Evolutionary conservation across 2,329 filamentous ascomycete genomes (phyloP).

Genomic region (Sclerotinia glacialis): DNA sequence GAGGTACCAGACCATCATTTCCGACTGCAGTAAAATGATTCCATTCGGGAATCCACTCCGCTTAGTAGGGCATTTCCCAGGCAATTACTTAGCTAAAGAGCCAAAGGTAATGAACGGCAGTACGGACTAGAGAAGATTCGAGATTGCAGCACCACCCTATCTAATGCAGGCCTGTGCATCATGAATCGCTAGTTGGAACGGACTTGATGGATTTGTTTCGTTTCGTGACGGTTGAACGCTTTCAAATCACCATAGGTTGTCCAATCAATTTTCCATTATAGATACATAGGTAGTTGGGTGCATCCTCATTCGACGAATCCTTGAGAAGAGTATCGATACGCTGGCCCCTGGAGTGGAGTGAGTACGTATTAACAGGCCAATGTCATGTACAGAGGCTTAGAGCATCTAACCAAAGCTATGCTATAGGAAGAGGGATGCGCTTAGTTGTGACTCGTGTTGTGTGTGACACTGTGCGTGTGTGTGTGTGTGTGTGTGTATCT

Average conservation of each 20-base stretch:
- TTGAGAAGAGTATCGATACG: not conserved
- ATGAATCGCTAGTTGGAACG: not conserved
- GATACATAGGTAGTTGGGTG: not conserved
- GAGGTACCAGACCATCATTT: not conserved
- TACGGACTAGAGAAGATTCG: not conserved
- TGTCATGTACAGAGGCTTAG: too few species aligned
- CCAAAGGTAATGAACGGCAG: not conserved
- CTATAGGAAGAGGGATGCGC: not conserved
- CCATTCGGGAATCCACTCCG: not conserved
- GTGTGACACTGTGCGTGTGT: not conserved
- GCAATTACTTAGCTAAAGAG: not conserved
- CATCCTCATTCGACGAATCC: not conserved
- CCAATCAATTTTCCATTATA: not conserved
- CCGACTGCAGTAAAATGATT: constrained; percentile 1
- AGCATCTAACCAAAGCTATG: not conserved
- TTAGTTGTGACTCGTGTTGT: not conserved
- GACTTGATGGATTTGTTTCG: not conserved
- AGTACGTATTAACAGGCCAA: not conserved
- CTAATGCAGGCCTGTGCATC: constrained; percentile 6
- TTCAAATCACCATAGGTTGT: too few species aligned
- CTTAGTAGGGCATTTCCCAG: not conserved
- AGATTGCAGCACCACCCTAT: not conserved
- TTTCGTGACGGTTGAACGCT: not conserved
- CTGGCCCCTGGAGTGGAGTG: not conserved
- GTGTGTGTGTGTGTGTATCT: not conserved